Percentiles rank a stretch among this genome's conserved stretches.
Evolutionary conservation across 441 rosid genomes (phyloP).

Genomic region (Theobroma grandiflorum): DNA sequence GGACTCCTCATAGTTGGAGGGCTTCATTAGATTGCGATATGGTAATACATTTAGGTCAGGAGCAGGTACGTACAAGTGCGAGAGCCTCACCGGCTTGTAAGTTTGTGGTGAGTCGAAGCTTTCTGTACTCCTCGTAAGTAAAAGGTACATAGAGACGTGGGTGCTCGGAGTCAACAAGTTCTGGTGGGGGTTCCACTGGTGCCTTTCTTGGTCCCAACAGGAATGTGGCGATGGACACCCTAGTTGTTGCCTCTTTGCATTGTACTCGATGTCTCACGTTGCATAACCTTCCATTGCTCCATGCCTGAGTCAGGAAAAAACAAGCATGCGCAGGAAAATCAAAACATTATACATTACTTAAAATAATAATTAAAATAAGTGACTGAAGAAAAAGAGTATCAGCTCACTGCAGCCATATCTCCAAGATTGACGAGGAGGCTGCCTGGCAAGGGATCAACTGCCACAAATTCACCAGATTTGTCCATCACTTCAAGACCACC

Average conservation of each 20-base stretch:
- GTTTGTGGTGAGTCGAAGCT: slow-evolving; percentile 51
- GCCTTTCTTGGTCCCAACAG: slow-evolving; percentile 68
- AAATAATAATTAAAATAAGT: not conserved
- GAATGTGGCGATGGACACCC: slow-evolving; percentile 79
- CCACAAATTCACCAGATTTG: slow-evolving; percentile 47
- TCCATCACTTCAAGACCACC: slow-evolving; percentile 89
- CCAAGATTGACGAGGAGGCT: slow-evolving; percentile 87
- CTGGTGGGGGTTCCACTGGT: slow-evolving; percentile 64
- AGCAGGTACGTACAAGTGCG: slow-evolving; percentile 42
- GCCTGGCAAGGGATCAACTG: slow-evolving; percentile 68
- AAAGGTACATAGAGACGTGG: slow-evolving; percentile 66
- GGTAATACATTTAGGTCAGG: slow-evolving; percentile 16
- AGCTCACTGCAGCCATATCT: slow-evolving; percentile 65
- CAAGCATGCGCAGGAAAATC: not conserved
- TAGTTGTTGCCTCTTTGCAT: slow-evolving; percentile 64
- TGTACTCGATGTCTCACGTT: slow-evolving; percentile 81
- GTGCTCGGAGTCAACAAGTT: slow-evolving; percentile 63
- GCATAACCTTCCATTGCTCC: slow-evolving; percentile 82
- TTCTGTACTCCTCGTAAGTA: slow-evolving; percentile 58
- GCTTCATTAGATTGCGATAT: slow-evolving; percentile 1
- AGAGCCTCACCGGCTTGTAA: slow-evolving; percentile 74
- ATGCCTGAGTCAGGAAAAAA: slow-evolving; percentile 40
- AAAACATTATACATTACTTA: not conserved
- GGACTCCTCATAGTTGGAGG: not conserved
- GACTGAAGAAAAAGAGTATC: not conserved